A percentile compares a stretch with the other conserved stretches of the same genome.
Evolutionary conservation across 257 asterid genomes (phyloP).

Genomic region (Ajuga chamaepitys): DNA sequence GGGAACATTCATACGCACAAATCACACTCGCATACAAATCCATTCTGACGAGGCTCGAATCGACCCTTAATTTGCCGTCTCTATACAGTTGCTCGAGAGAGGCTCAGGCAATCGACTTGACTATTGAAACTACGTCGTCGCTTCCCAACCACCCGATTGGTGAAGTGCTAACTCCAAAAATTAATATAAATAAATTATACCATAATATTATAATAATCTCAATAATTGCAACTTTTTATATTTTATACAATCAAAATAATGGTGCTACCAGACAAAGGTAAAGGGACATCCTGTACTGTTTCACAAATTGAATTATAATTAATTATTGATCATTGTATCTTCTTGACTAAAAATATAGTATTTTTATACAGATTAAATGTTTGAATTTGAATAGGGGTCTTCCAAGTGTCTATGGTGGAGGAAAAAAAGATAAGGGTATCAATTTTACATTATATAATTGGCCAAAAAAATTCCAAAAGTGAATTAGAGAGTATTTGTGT

Average conservation of each 20-base stretch:
- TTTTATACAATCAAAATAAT: slow-evolving; percentile 4
- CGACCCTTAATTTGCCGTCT: too few relatives aligned
- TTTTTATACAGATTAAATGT: neutral
- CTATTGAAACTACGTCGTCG: neutral
- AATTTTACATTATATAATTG: too few relatives aligned
- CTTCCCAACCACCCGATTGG: slow-evolving; percentile 16
- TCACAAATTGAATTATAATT: too few relatives aligned
- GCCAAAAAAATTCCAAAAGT: too few relatives aligned
- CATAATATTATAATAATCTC: neutral
- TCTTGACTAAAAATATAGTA: neutral
- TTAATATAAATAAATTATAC: slow-evolving; percentile 11
- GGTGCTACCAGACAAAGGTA: slow-evolving; percentile 13
- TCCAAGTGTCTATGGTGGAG: slow-evolving; percentile 13
- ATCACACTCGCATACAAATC: too few relatives aligned
- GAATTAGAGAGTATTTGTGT: neutral
- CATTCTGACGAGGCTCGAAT: too few relatives aligned
- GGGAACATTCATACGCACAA: too few relatives aligned
- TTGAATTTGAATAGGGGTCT: slow-evolving; percentile 14
- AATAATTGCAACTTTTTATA: slow-evolving; percentile 3
- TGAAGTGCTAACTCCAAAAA: neutral
- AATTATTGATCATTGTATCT: slow-evolving; percentile 1
- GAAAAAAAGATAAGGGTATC: slow-evolving; percentile 3
- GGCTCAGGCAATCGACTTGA: slow-evolving; percentile 4
- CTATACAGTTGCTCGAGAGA: too few relatives aligned
- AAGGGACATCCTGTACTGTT: slow-evolving; percentile 8